phyloP scores from a whole-genome alignment of 768 basidiomycete species.

The Lyophyllum semitale region DNA sequence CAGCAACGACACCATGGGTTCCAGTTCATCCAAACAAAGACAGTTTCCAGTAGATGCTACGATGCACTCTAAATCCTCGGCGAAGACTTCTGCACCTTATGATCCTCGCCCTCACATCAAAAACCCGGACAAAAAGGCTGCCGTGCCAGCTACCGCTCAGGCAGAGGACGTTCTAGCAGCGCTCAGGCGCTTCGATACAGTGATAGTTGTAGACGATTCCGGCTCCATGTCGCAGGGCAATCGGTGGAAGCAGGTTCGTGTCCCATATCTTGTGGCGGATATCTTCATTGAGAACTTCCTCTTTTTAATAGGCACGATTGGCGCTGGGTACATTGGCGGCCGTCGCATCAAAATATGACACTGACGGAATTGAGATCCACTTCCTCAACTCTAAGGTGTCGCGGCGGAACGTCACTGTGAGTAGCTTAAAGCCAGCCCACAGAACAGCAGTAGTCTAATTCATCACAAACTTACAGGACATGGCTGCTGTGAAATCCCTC shows the following conservation, averaged over 20 bases:
- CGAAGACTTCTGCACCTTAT: not conserved
- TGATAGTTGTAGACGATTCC: slow-evolving; percentile 57
- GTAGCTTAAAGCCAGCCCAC: too few species aligned
- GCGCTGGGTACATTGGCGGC: slow-evolving; percentile 46
- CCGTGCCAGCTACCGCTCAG: not conserved
- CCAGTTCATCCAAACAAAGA: not conserved
- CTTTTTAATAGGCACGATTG: not conserved
- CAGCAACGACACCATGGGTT: not conserved
- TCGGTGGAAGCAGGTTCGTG: slow-evolving; percentile 47
- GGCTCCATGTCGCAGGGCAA: slow-evolving; percentile 48
- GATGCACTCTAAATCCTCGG: not conserved
- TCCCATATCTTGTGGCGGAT: not conserved
- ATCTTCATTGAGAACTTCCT: not conserved
- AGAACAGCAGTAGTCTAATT: too few species aligned
- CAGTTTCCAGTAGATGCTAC: too few species aligned
- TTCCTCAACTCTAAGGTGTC: slow-evolving; percentile 46
- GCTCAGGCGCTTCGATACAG: slow-evolving; percentile 39
- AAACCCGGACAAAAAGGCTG: not conserved
- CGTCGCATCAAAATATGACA: slow-evolving; percentile 45
- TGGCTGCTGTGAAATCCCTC: too few species aligned
- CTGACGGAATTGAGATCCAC: slow-evolving; percentile 55
- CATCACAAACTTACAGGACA: too few species aligned
- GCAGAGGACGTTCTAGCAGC: slow-evolving; percentile 4
- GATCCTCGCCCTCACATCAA: too few species aligned
- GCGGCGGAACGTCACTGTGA: not conserved